These are phyloP conservation scores for Collybia sordida DNA, from an alignment of 768 basidiomycete species.

Conservation along the genomic window DNA sequence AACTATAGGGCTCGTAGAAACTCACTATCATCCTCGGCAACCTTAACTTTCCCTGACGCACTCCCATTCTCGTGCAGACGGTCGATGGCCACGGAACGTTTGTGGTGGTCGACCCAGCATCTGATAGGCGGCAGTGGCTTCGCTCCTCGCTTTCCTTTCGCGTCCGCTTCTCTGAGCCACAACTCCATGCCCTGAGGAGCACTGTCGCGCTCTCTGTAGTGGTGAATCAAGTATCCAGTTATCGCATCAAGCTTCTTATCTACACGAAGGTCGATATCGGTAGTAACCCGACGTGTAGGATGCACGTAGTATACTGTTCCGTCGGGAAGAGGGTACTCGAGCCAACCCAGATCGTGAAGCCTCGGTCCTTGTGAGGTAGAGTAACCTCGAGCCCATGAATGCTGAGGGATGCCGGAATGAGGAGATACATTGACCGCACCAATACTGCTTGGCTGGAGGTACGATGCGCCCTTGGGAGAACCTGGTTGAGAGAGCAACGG, in stretches of 20 bases:
- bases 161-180: slow-evolving; percentile 54
- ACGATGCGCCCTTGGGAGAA: slow-evolving; percentile 25
- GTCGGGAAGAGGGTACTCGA: slow-evolving; percentile 75
- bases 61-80: slow-evolving; percentile 32
- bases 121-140: slow-evolving; percentile 33
- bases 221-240: slow-evolving; percentile 36
- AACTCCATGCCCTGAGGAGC: slow-evolving; percentile 47
- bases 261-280: slow-evolving; percentile 67
- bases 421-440: slow-evolving; percentile 20
- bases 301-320: slow-evolving; percentile 70
- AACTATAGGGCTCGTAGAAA: slow-evolving; percentile 9
- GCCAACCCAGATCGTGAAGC: slow-evolving; percentile 67
- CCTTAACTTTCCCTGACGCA: slow-evolving; percentile 21
- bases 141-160: slow-evolving; percentile 17
- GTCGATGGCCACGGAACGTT: slow-evolving; percentile 49
- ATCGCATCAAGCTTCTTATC: slow-evolving; percentile 49
- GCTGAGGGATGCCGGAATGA: slow-evolving; percentile 17
- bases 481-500: slow-evolving; percentile 46
- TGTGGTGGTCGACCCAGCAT: slow-evolving; percentile 69
- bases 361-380: slow-evolving; percentile 25
- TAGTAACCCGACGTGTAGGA: slow-evolving; percentile 57
- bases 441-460: slow-evolving; percentile 23
- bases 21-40: slow-evolving; percentile 43
- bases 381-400: slow-evolving; percentile 16
- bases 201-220: slow-evolving; percentile 23